Evolutionary conservation across 257 asterid species (phyloP).

Genomic region (Nicotiana attenuata): DNA sequence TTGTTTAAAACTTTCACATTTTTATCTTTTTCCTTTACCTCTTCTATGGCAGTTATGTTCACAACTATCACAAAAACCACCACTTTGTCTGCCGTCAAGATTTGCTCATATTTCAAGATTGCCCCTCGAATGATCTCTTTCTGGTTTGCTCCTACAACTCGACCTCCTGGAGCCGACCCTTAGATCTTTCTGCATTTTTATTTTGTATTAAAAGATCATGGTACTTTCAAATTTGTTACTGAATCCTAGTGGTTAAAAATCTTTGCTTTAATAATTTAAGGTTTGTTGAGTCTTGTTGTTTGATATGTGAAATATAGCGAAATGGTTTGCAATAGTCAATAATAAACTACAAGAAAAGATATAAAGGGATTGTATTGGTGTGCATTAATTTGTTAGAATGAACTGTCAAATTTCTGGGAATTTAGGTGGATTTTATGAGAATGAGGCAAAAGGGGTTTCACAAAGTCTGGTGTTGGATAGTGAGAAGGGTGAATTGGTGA

Average conservation of each 20-base stretch:
- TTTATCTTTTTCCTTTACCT: background rate
- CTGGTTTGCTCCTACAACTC: slow-evolving; percentile 85
- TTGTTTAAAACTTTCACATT: background rate
- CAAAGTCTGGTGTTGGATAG: slow-evolving; percentile 46
- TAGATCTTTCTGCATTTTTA: slow-evolving; percentile 16
- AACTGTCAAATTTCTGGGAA: slow-evolving; percentile 21
- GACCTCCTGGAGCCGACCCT: slow-evolving; percentile 94
- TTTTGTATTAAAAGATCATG: background rate
- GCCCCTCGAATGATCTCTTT: slow-evolving; percentile 58
- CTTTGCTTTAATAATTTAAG: background rate
- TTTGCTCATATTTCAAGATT: slow-evolving; percentile 21
- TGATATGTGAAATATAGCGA: background rate
- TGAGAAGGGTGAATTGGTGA: slow-evolving; percentile 51
- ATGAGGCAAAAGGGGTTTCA: slow-evolving; percentile 28
- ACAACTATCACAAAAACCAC: slow-evolving; percentile 11
- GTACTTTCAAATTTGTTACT: background rate
- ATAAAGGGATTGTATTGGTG: background rate
- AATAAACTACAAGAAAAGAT: background rate
- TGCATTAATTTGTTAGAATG: slow-evolving; percentile 19
- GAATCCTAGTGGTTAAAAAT: slow-evolving; percentile 3
- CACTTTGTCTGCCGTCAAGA: slow-evolving; percentile 29
- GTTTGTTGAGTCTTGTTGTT: slow-evolving; percentile 2
- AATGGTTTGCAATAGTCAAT: background rate
- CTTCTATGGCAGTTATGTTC: slow-evolving; percentile 32
- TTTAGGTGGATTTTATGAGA: slow-evolving; percentile 16